Conservation (phyloP, 2,329 filamentous ascomycete species). For the Hypoxylon sp. region DNA sequence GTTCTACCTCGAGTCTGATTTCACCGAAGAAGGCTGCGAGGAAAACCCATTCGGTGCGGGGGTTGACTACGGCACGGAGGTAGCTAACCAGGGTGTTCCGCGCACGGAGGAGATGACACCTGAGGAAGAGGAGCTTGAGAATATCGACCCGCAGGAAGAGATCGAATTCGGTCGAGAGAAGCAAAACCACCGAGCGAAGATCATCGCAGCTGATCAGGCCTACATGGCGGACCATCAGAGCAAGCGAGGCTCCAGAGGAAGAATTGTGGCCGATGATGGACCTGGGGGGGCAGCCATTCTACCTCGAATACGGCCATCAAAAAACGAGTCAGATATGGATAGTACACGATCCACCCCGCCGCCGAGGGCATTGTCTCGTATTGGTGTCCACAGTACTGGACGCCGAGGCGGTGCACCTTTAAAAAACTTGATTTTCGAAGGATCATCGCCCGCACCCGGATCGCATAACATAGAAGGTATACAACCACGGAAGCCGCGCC, state of each 20-base stretch:
- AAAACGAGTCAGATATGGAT: conserved; percentile 65
- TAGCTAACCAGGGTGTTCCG: conserved; percentile 75
- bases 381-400: conserved; percentile 48
- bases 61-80: conserved; percentile 70
- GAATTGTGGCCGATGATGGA: conserved; percentile 59
- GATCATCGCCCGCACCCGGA: conserved; percentile 65
- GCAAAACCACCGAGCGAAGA: conserved; percentile 76
- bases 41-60: conserved; percentile 88
- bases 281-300: conserved; percentile 63
- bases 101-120: conserved; percentile 69
- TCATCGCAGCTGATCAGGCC: conserved; percentile 78
- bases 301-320: conserved; percentile 69
- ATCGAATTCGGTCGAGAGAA: conserved; percentile 57
- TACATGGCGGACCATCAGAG: conserved; percentile 69
- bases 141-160: conserved; percentile 71
- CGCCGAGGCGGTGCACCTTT: conserved; percentile 59
- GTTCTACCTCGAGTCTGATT: conserved; percentile 98
- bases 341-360: conserved; percentile 63
- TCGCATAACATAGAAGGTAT: conserved; percentile 61
- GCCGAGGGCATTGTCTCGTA: conserved; percentile 51
- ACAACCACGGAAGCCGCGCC: conserved; percentile 71
- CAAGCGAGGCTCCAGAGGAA: conserved; percentile 58
- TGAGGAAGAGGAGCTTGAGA: conserved; percentile 73
- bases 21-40: conserved; percentile 84
- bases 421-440: conserved; percentile 68